Evolutionary conservation across 2,329 filamentous ascomycete species (phyloP).

Genomic region (Exophiala dermatitidis): DNA sequence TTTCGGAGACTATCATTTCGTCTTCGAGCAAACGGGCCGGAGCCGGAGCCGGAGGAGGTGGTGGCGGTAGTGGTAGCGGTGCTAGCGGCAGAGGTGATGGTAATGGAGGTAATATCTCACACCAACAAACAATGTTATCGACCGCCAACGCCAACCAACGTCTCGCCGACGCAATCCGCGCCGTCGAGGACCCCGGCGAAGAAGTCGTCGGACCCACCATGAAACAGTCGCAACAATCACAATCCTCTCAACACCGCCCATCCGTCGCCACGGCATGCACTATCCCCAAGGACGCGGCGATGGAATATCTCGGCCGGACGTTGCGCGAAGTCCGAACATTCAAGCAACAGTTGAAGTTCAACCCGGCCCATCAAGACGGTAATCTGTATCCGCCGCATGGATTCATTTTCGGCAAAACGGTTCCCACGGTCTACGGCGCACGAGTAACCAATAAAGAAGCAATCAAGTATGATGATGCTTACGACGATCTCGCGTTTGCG

Average conservation of each 20-base stretch:
- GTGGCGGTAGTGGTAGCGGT: no score
- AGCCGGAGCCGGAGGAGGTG: not conserved
- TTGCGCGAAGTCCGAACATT: slow-evolving; percentile 66
- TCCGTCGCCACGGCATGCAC: slow-evolving; percentile 36
- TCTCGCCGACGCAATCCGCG: slow-evolving; percentile 30
- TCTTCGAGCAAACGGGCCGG: slow-evolving; percentile 19
- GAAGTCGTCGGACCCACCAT: slow-evolving; percentile 18
- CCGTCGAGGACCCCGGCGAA: slow-evolving; percentile 14
- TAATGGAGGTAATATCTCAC: no score
- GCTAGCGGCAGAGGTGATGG: no score
- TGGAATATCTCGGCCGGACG: slow-evolving; percentile 66
- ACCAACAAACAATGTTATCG: no score
- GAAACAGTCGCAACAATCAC: slow-evolving; percentile 6
- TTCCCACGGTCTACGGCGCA: slow-evolving; percentile 76
- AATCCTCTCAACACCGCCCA: slow-evolving; percentile 26
- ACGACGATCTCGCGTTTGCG: slow-evolving; percentile 80
- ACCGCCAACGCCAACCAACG: slow-evolving; percentile 3
- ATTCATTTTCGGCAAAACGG: slow-evolving; percentile 78
- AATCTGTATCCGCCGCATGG: slow-evolving; percentile 77
- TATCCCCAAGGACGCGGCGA: slow-evolving; percentile 48
- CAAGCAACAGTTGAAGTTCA: slow-evolving; percentile 64
- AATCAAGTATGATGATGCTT: slow-evolving; percentile 69
- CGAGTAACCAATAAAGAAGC: slow-evolving; percentile 64
- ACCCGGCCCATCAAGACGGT: slow-evolving; percentile 49
- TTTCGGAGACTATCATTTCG: slow-evolving; percentile 41